Evolutionary conservation across 306 rosid genomes (phyloP), one percentile per base, ranked within the genome.

Genomic region (Gynostemma pentaphyllum): DNA sequence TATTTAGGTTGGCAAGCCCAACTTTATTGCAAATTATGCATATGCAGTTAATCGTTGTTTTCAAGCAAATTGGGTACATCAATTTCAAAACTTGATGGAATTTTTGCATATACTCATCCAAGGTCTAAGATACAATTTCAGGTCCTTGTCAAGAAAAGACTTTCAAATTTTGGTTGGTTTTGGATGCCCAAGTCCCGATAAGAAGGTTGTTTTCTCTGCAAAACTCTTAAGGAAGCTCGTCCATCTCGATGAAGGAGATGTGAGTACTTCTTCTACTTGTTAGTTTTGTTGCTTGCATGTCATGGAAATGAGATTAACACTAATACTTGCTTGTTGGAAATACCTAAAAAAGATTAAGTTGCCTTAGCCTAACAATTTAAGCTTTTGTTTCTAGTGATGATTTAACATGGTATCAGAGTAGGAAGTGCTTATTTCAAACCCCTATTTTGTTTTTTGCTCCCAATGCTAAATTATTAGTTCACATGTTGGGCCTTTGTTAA

Each of bases 201-300:
- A 79, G 71, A 88, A 82, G 75, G 94, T 92, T 73, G 94, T 88
- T 86, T 92, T 88, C 74, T 88, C 98, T 34, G 80, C 90, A 18
- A 92, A 88, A 72, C 84, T 92, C 66, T 76, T 92, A 11, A 86
- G 98, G 80, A 88, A 84, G 81, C 86, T 65, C 24, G 83, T 64
- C 68, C 95, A 92, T 80, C 94, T 92, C 22, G 98, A 92, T 56
- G 98, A 92, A 78, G 98, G 96, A 82, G 98, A 92, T 79, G 98
- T 88, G 77, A 88, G 98, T 69, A 7, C 49, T 51, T 9, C 49
- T 51, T 50, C n/a, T 34, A 2, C 47, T 18, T 10, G 16, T 34
- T 9, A 21, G 30, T 36, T 50, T 51, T 50, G 29, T 24, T 21
- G 24, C 24, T 26, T 46, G 44, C 55, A 23, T 62, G 37, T 3